A percentile compares a stretch with the other conserved stretches of the same genome.
phyloP scores from a whole-genome alignment of 2,329 filamentous ascomycete genomes.

The Neonectria sp. region DNA sequence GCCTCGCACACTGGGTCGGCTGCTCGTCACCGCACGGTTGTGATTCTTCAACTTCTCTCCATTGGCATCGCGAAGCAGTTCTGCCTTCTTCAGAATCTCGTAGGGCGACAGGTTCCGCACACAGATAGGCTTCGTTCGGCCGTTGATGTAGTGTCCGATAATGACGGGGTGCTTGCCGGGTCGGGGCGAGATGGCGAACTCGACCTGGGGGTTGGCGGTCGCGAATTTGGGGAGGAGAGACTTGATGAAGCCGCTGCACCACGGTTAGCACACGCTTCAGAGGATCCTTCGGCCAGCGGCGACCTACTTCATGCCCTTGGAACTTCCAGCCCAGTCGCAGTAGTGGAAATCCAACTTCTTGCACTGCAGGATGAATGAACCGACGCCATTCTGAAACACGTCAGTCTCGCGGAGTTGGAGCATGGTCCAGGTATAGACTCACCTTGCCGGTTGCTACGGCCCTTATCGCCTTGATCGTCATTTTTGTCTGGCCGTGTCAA shows the following conservation, averaged over 20 bases:
- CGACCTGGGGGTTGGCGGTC: conserved; percentile 85
- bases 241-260: conserved; percentile 82
- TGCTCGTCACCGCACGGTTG: conserved; percentile 75
- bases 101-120: conserved; percentile 87
- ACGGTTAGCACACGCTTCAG: conserved; percentile 44
- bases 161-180: conserved; percentile 93
- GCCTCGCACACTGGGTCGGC: conserved; percentile 77
- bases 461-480: conserved; percentile 70
- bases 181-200: conserved; percentile 91
- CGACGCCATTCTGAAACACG: conserved; percentile 85
- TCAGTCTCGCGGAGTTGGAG: conserved; percentile 32
- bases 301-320: conserved; percentile 90
- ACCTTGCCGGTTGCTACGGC: conserved; percentile 70
- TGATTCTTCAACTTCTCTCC: conserved; percentile 79
- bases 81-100: conserved; percentile 85
- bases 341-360: conserved; percentile 96
- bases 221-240: conserved; percentile 84
- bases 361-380: conserved; percentile 97
- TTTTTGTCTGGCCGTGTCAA: conserved; percentile 56
- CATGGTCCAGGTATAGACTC: conserved; percentile 39
- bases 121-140: conserved; percentile 86
- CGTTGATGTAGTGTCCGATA: conserved; percentile 93
- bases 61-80: conserved; percentile 80
- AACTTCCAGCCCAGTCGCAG: conserved; percentile 96
- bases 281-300: background rate